Base-by-base conservation (phyloP, 345 rosid species). In the Sisymbrium irio region DNA sequence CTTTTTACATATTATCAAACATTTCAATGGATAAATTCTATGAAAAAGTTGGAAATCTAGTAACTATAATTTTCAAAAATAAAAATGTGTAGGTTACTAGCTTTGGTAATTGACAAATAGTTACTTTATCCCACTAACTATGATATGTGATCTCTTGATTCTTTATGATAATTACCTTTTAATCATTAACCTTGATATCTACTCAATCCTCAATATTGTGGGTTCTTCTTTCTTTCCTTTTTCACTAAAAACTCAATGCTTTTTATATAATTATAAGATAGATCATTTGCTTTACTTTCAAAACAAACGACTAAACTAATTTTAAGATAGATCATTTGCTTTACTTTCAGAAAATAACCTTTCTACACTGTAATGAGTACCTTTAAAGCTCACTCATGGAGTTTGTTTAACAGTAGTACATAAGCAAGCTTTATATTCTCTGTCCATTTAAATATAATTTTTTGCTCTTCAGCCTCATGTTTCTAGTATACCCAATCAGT, bases 361-460 rank as follows among this genome's bases (percentile, higher is more conserved):
- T 63, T 69, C 7, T 69, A 71, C 50, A 44, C 51, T 62, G 33
- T 62, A 13, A 76, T 69, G 79, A 76, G 75, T 76, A 62, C 37
- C 79, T 69, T 76, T 36, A 44, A 76, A 76, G 79, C 51, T 44
- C 79, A 55, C 53, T 69, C 46, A 36, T 62, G 42, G 27, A 54
- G 70, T 76, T 53, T 53, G 15, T 53, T 30, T 41, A 50, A 15
- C 25, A 53, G 50, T 75, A 65, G 13, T 20, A 37, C 72, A 25
- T 2, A 67, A 49, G 62, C 73, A 74, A 66, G 44, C 67, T 74
- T 51, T 7, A 25, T 39, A 19, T n/a, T n/a, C n/a, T n/a, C n/a
- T 59, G 18, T 39, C 67, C 35, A 56, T 36, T 56, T 65, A 19
- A 63, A 33, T 32, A 19, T 30, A 8, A 20, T 11, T 13, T 44